Conservation (phyloP, 495 filamentous ascomycete species). For the Penicillium argentinense region DNA sequence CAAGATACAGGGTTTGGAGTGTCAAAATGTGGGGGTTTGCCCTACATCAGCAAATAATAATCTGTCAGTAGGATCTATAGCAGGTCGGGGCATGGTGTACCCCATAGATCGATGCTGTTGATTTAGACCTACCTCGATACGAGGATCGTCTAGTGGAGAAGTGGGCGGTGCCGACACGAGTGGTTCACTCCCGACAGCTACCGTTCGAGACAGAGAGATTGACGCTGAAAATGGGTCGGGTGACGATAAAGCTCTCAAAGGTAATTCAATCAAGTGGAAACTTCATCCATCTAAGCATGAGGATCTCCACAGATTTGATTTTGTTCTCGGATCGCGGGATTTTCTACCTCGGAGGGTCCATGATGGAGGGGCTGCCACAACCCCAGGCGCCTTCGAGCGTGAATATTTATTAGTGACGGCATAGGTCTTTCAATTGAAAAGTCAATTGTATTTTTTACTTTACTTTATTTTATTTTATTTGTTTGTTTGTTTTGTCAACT, state of each 20-base stretch:
- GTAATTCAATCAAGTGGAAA: not conserved
- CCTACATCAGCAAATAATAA: too few species aligned
- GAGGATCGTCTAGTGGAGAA: too few species aligned
- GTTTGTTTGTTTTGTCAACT: not conserved
- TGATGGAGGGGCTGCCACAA: not conserved
- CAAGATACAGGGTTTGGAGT: not conserved
- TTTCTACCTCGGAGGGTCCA: not conserved
- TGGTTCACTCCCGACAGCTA: not conserved
- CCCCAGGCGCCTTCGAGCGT: not conserved
- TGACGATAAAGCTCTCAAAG: slow-evolving; percentile 2
- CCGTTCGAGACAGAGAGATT: not conserved
- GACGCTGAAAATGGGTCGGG: slow-evolving; percentile 3
- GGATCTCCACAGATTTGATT: slow-evolving; percentile 1
- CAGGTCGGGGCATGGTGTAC: too few species aligned
- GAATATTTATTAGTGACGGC: not conserved
- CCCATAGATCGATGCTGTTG: too few species aligned
- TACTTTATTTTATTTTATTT: not conserved
- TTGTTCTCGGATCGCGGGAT: not conserved
- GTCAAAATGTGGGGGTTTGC: slow-evolving; percentile 1
- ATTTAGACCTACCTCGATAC: not conserved
- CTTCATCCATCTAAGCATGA: not conserved
- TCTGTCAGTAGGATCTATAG: too few species aligned
- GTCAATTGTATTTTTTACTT: not conserved
- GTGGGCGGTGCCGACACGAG: too few species aligned
- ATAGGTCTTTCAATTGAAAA: not conserved